Conservation (phyloP, 2,329 filamentous ascomycete species). For the Colletotrichum sp. region DNA sequence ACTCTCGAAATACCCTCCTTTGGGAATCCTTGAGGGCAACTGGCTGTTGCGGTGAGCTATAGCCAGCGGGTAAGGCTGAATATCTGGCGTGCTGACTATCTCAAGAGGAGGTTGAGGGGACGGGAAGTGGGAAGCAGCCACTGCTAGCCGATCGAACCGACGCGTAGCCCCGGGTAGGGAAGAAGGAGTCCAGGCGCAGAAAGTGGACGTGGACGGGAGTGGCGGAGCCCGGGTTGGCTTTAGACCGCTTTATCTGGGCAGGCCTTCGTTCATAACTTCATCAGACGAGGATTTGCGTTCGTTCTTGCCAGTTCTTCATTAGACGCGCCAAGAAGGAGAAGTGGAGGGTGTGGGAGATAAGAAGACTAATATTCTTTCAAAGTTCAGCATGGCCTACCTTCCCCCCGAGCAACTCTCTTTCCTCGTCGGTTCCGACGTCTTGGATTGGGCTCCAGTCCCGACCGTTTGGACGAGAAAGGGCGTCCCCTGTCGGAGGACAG, state of each 20-base stretch:
- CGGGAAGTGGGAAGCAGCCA: neutral
- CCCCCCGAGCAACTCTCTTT: neutral
- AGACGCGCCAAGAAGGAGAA: neutral
- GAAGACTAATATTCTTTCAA: neutral
- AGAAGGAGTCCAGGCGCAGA: neutral
- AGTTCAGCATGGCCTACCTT: neutral
- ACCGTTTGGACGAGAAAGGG: constrained; percentile 1
- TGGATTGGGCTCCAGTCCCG: neutral
- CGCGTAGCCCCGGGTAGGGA: neutral
- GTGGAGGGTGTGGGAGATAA: neutral
- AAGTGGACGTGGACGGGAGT: neutral
- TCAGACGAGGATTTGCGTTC: neutral
- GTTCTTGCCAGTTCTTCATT: neutral
- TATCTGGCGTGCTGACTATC: neutral
- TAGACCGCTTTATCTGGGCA: constrained; percentile 10
- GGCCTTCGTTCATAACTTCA: neutral
- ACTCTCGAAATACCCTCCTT: neutral
- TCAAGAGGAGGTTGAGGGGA: neutral
- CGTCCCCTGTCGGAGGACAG: neutral
- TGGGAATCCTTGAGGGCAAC: neutral
- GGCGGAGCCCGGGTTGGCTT: neutral
- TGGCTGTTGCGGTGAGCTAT: neutral
- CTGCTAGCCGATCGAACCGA: constrained; percentile 3
- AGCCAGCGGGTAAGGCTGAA: neutral
- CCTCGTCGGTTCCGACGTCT: neutral